Percentiles rank a stretch among this genome's conserved stretches.
Evolutionary conservation across 1,139 yeast genomes (phyloP).

Genomic region (Debaryomyces psychrophilus): DNA sequence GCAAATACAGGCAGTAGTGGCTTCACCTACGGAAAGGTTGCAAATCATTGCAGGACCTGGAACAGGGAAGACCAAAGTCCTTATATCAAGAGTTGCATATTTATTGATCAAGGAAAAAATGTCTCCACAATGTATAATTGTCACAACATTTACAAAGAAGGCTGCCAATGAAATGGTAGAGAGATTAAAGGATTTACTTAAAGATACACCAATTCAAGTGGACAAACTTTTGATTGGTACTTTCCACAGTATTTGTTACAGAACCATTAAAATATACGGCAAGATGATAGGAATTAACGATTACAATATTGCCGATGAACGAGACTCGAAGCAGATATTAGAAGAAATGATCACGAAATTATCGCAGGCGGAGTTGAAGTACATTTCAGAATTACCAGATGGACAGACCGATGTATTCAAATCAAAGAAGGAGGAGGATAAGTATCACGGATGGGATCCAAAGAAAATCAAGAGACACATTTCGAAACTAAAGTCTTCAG

Average conservation of each 20-base stretch:
- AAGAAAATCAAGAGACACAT: slow-evolving; percentile 47
- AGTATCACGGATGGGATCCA: slow-evolving; percentile 36
- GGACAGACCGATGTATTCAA: slow-evolving; percentile 19
- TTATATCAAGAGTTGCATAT: slow-evolving; percentile 77
- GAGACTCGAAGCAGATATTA: slow-evolving; percentile 58
- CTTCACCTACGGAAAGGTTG: slow-evolving; percentile 54
- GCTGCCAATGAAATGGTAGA: slow-evolving; percentile 85
- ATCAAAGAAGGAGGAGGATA: slow-evolving; percentile 18
- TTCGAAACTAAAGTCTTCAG: slow-evolving; percentile 56
- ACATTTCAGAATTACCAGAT: slow-evolving; percentile 23
- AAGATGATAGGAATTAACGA: slow-evolving; percentile 47
- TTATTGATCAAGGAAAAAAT: slow-evolving; percentile 54
- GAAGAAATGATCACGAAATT: slow-evolving; percentile 43
- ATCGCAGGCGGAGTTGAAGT: slow-evolving; percentile 33
- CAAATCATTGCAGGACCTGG: slow-evolving; percentile 96
- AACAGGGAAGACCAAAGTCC: slow-evolving; percentile 80
- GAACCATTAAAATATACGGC: slow-evolving; percentile 63
- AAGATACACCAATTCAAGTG: slow-evolving; percentile 37
- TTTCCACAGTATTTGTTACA: slow-evolving; percentile 77
- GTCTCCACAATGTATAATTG: slow-evolving; percentile 65
- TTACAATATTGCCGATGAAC: slow-evolving; percentile 67
- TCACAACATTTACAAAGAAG: slow-evolving; percentile 88
- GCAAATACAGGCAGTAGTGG: slow-evolving; percentile 64
- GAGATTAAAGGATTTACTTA: slow-evolving; percentile 51
- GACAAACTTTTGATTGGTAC: slow-evolving; percentile 71